A percentile compares a stretch with the other conserved stretches of the same genome.
Conservation (phyloP, 1,139 yeast species). For the Chernovozyma sophiae-reginae region DNA sequence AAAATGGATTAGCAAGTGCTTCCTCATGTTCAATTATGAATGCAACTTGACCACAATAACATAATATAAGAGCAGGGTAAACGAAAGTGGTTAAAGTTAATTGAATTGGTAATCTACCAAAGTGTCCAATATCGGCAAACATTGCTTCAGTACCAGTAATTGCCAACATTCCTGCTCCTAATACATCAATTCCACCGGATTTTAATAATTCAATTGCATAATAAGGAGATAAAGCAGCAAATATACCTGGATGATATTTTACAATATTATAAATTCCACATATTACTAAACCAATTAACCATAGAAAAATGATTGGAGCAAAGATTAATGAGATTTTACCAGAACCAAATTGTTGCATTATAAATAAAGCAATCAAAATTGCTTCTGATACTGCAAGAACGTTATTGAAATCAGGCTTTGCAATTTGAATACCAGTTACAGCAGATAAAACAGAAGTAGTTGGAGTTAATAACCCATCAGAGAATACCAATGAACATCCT, state of each 20-base stretch:
- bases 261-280: conserved; percentile 46
- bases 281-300: conserved; percentile 44
- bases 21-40: conserved; percentile 40
- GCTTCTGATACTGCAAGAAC: conserved; percentile 49
- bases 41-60: conserved; percentile 59
- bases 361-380: conserved; percentile 40
- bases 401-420: conserved; percentile 32
- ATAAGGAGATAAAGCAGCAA: conserved; percentile 47
- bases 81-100: conserved; percentile 41
- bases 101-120: conserved; percentile 48
- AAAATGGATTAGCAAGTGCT: conserved; percentile 40
- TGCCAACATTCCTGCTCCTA: conserved; percentile 51
- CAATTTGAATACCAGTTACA: conserved; percentile 44
- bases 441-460: conserved; percentile 59
- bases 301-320: conserved; percentile 51
- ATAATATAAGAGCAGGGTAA: conserved; percentile 48
- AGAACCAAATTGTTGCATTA: conserved; percentile 46
- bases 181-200: conserved; percentile 37
- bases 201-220: conserved; percentile 44
- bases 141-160: conserved; percentile 61
- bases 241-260: conserved; percentile 38
- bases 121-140: conserved; percentile 61
- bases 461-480: conserved; percentile 61
- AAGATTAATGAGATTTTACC: conserved; percentile 37
- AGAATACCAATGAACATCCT: conserved; percentile 53